phyloP scores from a whole-genome alignment of 2,329 filamentous ascomycete species.

The Phoma herbarum region DNA sequence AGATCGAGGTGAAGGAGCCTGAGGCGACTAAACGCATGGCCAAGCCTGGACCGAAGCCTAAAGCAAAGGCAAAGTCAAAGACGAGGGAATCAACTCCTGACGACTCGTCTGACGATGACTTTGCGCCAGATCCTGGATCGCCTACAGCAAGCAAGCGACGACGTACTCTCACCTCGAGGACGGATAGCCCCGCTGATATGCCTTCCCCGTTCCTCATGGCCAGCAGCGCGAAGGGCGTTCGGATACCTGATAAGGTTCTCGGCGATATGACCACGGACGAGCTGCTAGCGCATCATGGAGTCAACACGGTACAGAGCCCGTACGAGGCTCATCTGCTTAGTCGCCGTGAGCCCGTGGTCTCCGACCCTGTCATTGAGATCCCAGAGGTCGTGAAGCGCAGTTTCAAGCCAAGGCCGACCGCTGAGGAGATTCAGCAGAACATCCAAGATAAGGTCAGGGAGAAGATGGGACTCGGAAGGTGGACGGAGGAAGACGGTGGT shows the following conservation, averaged over 20 bases:
- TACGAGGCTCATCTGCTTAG: constrained; percentile 25
- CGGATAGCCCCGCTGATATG: not conserved
- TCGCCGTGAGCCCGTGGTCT: constrained; percentile 17
- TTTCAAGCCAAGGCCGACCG: constrained; percentile 19
- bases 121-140: constrained; percentile 12
- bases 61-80: not conserved
- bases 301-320: constrained; percentile 13
- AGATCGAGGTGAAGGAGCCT: not conserved
- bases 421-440: constrained; percentile 14
- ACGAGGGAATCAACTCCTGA: constrained; percentile 1
- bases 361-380: constrained; percentile 19
- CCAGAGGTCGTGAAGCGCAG: constrained; percentile 15
- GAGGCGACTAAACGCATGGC: not conserved
- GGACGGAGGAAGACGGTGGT: not conserved
- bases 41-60: not conserved
- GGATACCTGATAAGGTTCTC: not conserved
- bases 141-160: constrained; percentile 17
- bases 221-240: not conserved
- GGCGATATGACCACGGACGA: constrained; percentile 13
- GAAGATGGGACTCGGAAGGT: not conserved
- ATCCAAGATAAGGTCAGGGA: constrained; percentile 16
- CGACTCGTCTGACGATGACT: constrained; percentile 18
- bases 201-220: not conserved
- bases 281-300: constrained; percentile 12
- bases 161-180: not conserved